Base-by-base conservation (phyloP, 257 asterid species). In the Rauvolfia tetraphylla region DNA sequence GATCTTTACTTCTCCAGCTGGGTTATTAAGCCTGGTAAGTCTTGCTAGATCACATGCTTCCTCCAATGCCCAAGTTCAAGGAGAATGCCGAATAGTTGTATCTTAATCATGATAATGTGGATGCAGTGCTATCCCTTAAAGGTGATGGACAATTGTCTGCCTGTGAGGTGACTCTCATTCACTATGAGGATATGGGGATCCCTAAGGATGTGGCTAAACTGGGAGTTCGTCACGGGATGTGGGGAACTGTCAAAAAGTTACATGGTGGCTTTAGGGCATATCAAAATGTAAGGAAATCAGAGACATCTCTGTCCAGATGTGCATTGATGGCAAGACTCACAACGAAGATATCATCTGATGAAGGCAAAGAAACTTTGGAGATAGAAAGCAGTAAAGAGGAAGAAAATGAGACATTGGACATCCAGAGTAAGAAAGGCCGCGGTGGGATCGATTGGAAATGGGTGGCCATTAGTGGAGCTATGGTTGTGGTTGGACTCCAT, bases 201-300 rank as follows among this genome's bases (percentile, higher is more conserved):
- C 98, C 98, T 13, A 92, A 89, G 80, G 97, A 92, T 33, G 98
- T 95, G 31, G 98, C 98, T 44, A 92, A 91, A 84, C 77, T 95
- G 51, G 98, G 98, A 7, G 95, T 95, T 57, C 98, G 98, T 29
- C 98, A 95, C 59, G 97, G 98, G 34, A 95, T 95, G 98, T 95
- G 98, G 98, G 97, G 97, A 79, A 92, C 98, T 7, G 98, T 95
- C 22, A 95, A 95, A 88, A 95, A 95, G 76, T 65, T 95, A 51
- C 97, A 95, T 68, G 76, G 83, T 15, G 98, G 98, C 80, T 90
- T 95, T 68, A 81, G 98, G 83, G 85, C 96, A 17, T 95, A 92
- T 81, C 96, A 92, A 76, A 80, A 81, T 48, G 72, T 39, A 42
- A 82, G 88, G 72, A 82, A 80, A 42, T 25, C 80, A 11, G 86